These are phyloP conservation scores for Oryza meridionalis DNA, from an alignment of 176 grass and related monocot species.

Conservation along the genomic window DNA sequence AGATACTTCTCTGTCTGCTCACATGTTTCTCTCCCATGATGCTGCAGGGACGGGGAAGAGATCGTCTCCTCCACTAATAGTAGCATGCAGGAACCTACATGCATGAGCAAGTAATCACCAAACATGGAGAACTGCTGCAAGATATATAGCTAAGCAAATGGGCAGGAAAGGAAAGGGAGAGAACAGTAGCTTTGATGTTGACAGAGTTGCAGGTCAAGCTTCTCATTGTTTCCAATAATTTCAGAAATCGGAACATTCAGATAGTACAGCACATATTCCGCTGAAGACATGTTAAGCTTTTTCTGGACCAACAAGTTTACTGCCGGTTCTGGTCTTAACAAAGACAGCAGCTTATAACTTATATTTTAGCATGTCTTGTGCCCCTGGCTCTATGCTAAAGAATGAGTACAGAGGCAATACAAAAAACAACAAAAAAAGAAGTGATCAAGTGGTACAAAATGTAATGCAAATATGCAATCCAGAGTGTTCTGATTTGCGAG, in stretches of 20 bases:
- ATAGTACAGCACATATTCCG: slow-evolving; percentile 8
- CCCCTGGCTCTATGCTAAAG: slow-evolving; percentile 9
- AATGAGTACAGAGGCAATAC: slow-evolving; percentile 19
- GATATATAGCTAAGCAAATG: slow-evolving; percentile 62
- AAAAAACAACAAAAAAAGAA: slow-evolving; percentile 21
- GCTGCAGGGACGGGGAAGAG: slow-evolving; percentile 35
- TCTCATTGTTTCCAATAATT: slow-evolving; percentile 30
- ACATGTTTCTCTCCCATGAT: slow-evolving; percentile 64
- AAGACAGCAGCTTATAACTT: slow-evolving; percentile 25
- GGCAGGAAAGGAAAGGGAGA: slow-evolving; percentile 41
- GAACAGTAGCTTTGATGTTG: slow-evolving; percentile 54
- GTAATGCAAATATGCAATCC: slow-evolving; percentile 45
- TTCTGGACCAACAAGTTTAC: slow-evolving; percentile 41
- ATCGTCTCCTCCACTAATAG: slow-evolving; percentile 35
- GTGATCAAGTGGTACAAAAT: slow-evolving; percentile 48
- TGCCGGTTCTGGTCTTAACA: slow-evolving; percentile 41
- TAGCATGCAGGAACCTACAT: slow-evolving; percentile 40
- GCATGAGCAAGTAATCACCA: slow-evolving; percentile 50
- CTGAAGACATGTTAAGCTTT: slow-evolving; percentile 43
- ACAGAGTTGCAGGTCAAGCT: slow-evolving; percentile 53
- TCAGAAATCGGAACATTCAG: slow-evolving; percentile 14
- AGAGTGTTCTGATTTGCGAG: slow-evolving; percentile 48
- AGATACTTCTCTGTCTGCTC: slow-evolving; percentile 33
- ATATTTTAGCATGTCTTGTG: slow-evolving; percentile 32
- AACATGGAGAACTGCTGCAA: slow-evolving; percentile 43